Evolutionary conservation across 2,329 filamentous ascomycete genomes (phyloP), one percentile per base, ranked within the genome.

Genomic region (Arthroderma uncinatum): DNA sequence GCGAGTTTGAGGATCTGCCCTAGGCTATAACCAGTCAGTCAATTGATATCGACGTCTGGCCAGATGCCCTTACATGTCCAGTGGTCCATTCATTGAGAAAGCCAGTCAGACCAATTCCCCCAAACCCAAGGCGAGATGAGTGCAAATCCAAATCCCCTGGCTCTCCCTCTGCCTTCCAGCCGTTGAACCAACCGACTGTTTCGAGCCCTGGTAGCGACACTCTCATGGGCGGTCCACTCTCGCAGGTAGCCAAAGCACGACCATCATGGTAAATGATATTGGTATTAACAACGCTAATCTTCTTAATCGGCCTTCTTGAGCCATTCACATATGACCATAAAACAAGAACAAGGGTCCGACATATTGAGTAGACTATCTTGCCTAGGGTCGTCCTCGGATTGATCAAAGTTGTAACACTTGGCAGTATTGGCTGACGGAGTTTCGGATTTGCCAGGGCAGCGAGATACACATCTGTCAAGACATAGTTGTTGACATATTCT

Each of bases 271-370:
- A 87, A 1, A 85, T 40, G 9, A 88, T 71, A 8, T 75, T 77
- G 2, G 84, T 89, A 60, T 88, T 89, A 2, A 83, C 83, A 12
- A 86, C 84, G 61, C 84, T 86, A 56, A 87, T 86, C 64, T 79
- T 83, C 64, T 81, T 85, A 64, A 88, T 80, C 5, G 73, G 71
- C 57, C 76, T 76, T 55, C 72, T 73, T 5, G 79, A 82, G 2
- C 80, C 81, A 0, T 79, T 79, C 0, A 84, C 66, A 57, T 79
- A 76, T 1, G 79, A 85, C 10, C 82, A 67, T 2, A 85, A 59
- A 5, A 84, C 78, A 30, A 86, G 70, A 7, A 81, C 61, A 0
- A 85, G 68, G 1, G 81, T 80, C 58, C 84, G 74, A 9, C 83
- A 65, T 8, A 85, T 79, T 1, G 74, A 71, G 48, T 78, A 66